phyloP scores from a whole-genome alignment of 148 eudicot genomes.

The Selenicereus undatus region DNA sequence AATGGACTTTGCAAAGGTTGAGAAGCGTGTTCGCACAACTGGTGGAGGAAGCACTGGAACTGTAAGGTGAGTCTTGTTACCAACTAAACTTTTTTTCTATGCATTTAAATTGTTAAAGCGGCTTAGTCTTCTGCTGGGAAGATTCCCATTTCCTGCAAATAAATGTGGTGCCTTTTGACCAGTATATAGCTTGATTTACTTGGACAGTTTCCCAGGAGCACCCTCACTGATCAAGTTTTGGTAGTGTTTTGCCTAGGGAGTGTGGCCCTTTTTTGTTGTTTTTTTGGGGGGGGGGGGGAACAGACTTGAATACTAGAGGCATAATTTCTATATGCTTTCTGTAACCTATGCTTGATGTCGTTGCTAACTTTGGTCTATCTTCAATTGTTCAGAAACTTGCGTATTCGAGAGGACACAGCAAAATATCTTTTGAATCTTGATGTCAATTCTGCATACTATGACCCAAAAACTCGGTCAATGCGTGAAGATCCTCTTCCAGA shows the following conservation, averaged over 20 bases:
- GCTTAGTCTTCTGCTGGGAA: not conserved
- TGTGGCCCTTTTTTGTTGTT: no score
- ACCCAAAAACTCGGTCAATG: slow-evolving; percentile 94
- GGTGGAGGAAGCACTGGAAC: slow-evolving; percentile 99
- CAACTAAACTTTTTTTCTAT: not conserved
- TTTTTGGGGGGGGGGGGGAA: no score
- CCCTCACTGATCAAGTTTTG: no score
- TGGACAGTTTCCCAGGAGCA: no score
- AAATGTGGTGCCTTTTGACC: not conserved
- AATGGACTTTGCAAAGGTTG: slow-evolving; percentile 97
- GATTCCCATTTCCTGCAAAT: not conserved
- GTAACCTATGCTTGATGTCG: not conserved
- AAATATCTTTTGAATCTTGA: slow-evolving; percentile 91
- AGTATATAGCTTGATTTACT: not conserved
- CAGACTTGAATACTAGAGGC: not conserved
- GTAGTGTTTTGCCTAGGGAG: no score
- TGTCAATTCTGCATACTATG: slow-evolving; percentile 82
- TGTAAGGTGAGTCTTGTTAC: slow-evolving; percentile 53
- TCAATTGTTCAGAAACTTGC: slow-evolving; percentile 58
- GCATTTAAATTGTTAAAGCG: not conserved
- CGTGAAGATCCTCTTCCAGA: slow-evolving; percentile 99
- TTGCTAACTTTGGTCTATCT: slow-evolving; percentile 3
- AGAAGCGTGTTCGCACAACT: slow-evolving; percentile 97
- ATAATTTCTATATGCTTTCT: not conserved
- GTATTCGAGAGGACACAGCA: slow-evolving; percentile 97